Percentiles rank a stretch among this genome's conserved stretches.
phyloP scores from a whole-genome alignment of 2,329 filamentous ascomycete genomes.

The Ceratocystis alfenasii region DNA sequence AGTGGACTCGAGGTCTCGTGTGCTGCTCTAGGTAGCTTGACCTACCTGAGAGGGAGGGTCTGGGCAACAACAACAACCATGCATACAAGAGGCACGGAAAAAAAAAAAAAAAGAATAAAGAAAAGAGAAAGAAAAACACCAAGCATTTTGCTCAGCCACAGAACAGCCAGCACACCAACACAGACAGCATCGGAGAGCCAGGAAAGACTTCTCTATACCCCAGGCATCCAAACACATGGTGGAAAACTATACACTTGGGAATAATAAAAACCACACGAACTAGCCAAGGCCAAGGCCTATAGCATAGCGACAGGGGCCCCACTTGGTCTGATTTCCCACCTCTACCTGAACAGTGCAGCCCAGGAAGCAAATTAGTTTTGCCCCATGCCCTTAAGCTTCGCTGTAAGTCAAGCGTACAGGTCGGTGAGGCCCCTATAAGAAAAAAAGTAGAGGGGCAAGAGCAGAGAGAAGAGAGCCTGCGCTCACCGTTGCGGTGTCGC shows the following conservation, averaged over 20 bases:
- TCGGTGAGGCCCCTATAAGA: constrained; percentile 8
- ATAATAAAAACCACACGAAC: not conserved
- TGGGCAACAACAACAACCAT: too few relatives aligned
- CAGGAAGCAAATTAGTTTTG: not conserved
- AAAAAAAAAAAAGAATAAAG: too few relatives aligned
- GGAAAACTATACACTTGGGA: not conserved
- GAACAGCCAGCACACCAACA: not conserved
- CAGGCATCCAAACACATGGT: not conserved
- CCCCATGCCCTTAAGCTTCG: too few relatives aligned
- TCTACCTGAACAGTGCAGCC: constrained; percentile 5
- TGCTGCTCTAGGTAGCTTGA: too few relatives aligned
- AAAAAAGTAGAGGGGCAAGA: not conserved
- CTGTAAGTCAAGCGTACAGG: not conserved
- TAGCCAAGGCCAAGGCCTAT: not conserved
- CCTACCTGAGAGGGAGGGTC: too few relatives aligned
- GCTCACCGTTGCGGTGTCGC: not conserved
- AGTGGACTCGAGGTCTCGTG: too few relatives aligned
- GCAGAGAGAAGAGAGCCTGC: not conserved
- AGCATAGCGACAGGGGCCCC: not conserved
- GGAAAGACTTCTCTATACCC: not conserved
- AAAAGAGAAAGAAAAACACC: too few relatives aligned
- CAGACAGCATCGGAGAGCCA: not conserved
- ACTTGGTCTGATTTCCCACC: not conserved
- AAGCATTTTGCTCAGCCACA: too few relatives aligned
- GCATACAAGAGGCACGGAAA: too few relatives aligned